Evolutionary conservation across 257 asterid species (phyloP), one percentile per base, ranked within the genome.

Genomic region (Penstemon eatonii): DNA sequence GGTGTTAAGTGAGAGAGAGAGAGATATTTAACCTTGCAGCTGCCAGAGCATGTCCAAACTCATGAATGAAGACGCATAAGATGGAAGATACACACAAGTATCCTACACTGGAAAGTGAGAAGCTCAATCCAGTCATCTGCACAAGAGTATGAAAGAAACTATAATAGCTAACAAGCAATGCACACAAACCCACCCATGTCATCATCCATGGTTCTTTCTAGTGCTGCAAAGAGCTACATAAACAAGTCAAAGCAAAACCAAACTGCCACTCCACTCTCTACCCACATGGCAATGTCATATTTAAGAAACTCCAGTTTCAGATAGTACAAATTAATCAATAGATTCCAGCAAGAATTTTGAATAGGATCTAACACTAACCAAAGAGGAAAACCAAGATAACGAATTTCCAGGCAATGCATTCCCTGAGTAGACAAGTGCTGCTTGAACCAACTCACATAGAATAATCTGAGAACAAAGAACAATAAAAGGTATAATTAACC

Each of bases 1-100:
- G 46, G 39, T 38, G 44, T 62, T 47, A 57, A 62, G 69, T 11
- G 69, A 59, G 60, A 69, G 77, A 63, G 77, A 63, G 43, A 70
- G 68, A 59, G 60, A 72, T 59, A 73, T 76, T 68, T 83, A 79
- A 91, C 98, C 98, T 84, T 72, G 98, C 97, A 73, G 98, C 98
- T 67, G 98, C 91, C 73, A 92, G 86, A 58, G 91, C 96, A 68
- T 92, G 98, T 43, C 98, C 98, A 72, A 88, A 81, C 79, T 92
- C 98, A 80, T 92, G 98, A 60, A 88, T 82, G 60, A 76, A 63
- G 67, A 92, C 78, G 53, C 94, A 82, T 44, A 85, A 8, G 51
- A 88, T 70, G 37, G 97, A 74, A 70, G 96, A 88, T 72, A 85
- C 39, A 80, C 91, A 82, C 80, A 92, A 5, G 84, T 83, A 82